A percentile compares a stretch with the other conserved stretches of the same genome.
phyloP scores from a whole-genome alignment of 305 asterid genomes.

The Euphrasia arctica region DNA sequence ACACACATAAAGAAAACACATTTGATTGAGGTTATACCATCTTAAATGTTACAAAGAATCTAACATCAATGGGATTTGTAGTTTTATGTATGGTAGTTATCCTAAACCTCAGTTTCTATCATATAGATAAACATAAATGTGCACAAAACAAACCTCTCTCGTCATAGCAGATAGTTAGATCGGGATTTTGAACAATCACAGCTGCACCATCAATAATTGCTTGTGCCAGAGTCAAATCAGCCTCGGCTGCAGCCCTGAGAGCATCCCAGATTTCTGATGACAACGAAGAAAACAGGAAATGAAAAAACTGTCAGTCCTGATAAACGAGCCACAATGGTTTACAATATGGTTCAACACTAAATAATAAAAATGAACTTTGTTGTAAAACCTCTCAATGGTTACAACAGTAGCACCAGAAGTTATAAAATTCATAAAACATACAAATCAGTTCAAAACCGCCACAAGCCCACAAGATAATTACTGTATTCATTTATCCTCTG shows the following conservation, averaged over 20 bases:
- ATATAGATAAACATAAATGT: no score
- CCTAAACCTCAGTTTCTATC: no score
- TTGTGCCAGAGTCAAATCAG: conserved; percentile 70
- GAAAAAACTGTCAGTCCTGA: background rate
- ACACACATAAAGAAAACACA: no score
- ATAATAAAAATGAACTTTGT: no score
- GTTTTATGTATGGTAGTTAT: no score
- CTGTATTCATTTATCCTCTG: background rate
- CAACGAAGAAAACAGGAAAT: background rate
- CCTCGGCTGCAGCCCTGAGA: conserved; percentile 87
- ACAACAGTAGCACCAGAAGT: background rate
- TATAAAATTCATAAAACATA: background rate
- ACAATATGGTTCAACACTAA: no score
- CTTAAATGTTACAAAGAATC: no score
- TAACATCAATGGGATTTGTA: no score
- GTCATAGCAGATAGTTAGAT: conserved; percentile 81
- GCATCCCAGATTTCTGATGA: conserved; percentile 93
- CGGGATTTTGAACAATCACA: conserved; percentile 68
- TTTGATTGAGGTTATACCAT: no score
- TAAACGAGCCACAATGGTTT: no score
- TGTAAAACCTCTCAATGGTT: background rate
- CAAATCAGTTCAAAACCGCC: background rate
- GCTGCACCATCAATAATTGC: conserved; percentile 87
- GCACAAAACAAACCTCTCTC: conserved; percentile 56
- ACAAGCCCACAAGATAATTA: background rate